Evolutionary conservation across 768 basidiomycete species (phyloP).

Genomic region (Tricholoma matsutake): DNA sequence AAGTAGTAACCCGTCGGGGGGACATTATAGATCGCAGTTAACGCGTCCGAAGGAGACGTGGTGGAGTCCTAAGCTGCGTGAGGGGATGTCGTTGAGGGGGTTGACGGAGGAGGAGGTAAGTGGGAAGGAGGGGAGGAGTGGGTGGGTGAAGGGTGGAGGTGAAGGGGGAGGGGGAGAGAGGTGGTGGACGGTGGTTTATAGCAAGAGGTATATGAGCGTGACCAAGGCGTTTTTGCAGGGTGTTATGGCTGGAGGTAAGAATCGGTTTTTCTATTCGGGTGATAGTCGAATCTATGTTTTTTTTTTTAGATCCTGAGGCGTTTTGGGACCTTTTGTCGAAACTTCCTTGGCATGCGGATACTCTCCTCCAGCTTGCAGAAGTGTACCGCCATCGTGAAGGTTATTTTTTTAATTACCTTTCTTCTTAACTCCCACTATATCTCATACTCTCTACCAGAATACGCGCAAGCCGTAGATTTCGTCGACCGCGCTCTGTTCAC

Average conservation of each 20-base stretch:
- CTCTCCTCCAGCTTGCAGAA: conserved; percentile 82
- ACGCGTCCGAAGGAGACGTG: conserved; percentile 75
- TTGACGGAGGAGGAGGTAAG: conserved; percentile 53
- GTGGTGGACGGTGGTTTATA: conserved; percentile 90
- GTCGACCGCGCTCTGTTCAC: conserved; percentile 93
- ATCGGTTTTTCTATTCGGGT: not conserved
- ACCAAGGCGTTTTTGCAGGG: conserved; percentile 79
- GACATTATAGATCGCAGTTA: conserved; percentile 57
- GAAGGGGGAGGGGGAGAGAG: conserved; percentile 48
- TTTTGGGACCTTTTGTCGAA: conserved; percentile 74
- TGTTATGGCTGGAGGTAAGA: conserved; percentile 78
- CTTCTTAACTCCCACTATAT: not conserved
- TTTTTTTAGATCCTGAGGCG: conserved; percentile 72
- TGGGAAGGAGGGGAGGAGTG: conserved; percentile 26
- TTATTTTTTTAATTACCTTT: conserved; percentile 29
- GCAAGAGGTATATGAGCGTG: conserved; percentile 77
- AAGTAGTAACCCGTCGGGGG: conserved; percentile 8
- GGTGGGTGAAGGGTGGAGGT: conserved; percentile 33
- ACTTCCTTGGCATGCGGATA: conserved; percentile 92
- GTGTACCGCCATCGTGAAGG: conserved; percentile 88
- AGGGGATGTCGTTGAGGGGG: conserved; percentile 67
- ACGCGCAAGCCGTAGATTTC: conserved; percentile 80
- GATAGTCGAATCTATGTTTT: not conserved
- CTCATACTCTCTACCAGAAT: conserved; percentile 44
- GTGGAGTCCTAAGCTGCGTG: conserved; percentile 66